These are phyloP conservation scores for Heterotrichella gracilis DNA, from an alignment of 352 stramenopile genomes.

Conservation along the genomic window DNA sequence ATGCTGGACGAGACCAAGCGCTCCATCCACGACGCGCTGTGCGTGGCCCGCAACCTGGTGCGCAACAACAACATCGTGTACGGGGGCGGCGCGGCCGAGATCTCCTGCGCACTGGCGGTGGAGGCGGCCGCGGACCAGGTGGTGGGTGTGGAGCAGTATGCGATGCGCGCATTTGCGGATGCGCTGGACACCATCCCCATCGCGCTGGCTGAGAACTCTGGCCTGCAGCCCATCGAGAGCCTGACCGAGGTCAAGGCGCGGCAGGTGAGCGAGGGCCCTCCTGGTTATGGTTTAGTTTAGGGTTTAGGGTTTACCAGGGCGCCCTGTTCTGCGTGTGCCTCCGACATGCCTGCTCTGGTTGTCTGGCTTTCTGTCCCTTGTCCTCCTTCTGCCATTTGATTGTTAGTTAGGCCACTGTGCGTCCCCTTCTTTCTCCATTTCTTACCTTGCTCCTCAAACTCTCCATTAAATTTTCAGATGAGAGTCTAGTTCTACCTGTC, in stretches of 20 bases:
- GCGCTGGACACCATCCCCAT: conserved; percentile 96
- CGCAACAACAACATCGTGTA: conserved; percentile 96
- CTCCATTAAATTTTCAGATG: too few species aligned
- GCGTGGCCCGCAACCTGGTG: conserved; percentile 92
- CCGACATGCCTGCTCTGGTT: too few species aligned
- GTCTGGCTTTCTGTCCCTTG: too few species aligned
- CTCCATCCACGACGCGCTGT: conserved; percentile 97
- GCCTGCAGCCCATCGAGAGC: conserved; percentile 77
- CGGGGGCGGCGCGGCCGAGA: conserved; percentile 74
- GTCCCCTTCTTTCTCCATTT: too few species aligned
- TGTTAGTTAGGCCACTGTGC: too few species aligned
- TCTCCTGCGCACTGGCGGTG: conserved; percentile 77
- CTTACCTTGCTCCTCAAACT: too few species aligned
- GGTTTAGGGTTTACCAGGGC: too few species aligned
- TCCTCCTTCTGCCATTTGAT: too few species aligned
- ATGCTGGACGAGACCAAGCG: conserved; percentile 93
- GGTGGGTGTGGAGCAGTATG: conserved; percentile 61
- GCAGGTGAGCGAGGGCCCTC: conserved; percentile 50
- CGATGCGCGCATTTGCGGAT: conserved; percentile 86
- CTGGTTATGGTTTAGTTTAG: too few species aligned
- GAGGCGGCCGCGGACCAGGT: conserved; percentile 34
- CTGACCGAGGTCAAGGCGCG: conserved; percentile 72
- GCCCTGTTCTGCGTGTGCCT: too few species aligned
- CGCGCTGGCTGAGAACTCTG: conserved; percentile 89
- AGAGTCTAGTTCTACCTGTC: too few species aligned